A percentile compares a stretch with the other conserved stretches of the same genome.
These are phyloP conservation scores for Monosporascus sp. DNA, from an alignment of 2,329 filamentous ascomycete species.

Conservation along the genomic window DNA sequence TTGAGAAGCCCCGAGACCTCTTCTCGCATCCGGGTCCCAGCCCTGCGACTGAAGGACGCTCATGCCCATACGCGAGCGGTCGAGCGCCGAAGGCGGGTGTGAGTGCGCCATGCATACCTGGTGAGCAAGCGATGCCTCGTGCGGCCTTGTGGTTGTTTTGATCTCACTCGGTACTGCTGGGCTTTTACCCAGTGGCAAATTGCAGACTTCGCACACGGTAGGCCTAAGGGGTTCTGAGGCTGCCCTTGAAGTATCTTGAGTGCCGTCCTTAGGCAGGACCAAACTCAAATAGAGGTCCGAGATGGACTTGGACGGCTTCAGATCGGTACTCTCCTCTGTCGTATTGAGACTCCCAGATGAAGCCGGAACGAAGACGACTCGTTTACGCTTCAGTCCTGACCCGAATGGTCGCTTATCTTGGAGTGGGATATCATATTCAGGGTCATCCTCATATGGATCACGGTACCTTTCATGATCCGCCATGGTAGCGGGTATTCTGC, in stretches of 20 bases:
- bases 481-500: background rate
- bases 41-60: constrained; percentile 60
- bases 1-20: constrained; percentile 64
- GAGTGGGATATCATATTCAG: constrained; percentile 44
- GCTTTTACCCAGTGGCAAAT: constrained; percentile 42
- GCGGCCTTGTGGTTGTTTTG: constrained; percentile 23
- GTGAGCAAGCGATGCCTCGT: constrained; percentile 62
- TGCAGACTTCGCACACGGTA: constrained; percentile 52
- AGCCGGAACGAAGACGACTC: constrained; percentile 53
- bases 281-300: constrained; percentile 62
- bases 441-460: constrained; percentile 18
- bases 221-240: constrained; percentile 9
- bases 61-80: constrained; percentile 65
- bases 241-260: constrained; percentile 5
- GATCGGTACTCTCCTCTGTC: constrained; percentile 14
- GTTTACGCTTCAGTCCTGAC: constrained; percentile 47
- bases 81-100: constrained; percentile 65
- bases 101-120: constrained; percentile 65
- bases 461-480: constrained; percentile 12
- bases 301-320: constrained; percentile 28
- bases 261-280: constrained; percentile 46
- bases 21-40: constrained; percentile 68
- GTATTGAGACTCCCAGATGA: constrained; percentile 31
- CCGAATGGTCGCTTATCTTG: constrained; percentile 51
- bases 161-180: constrained; percentile 2